phyloP scores from a whole-genome alignment of 306 rosid species.

The Trichosanthes truncata region DNA sequence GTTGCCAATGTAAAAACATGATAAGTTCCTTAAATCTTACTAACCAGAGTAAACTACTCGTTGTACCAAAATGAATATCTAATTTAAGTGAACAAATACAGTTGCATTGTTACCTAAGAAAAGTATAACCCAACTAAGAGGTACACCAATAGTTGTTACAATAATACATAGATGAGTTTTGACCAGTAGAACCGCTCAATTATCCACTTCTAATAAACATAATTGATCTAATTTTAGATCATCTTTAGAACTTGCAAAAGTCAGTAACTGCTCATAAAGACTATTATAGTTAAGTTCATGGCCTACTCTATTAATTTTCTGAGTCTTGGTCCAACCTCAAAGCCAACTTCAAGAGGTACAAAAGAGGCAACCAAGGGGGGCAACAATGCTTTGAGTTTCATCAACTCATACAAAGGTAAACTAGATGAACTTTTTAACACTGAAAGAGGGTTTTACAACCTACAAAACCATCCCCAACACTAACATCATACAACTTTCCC shows the following conservation, averaged over 20 bases:
- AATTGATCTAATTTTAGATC: no score
- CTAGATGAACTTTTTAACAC: neutral
- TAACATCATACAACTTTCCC: neutral
- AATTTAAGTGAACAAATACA: neutral
- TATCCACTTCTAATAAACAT: neutral
- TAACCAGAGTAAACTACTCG: neutral
- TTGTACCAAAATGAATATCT: neutral
- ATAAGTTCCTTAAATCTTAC: neutral
- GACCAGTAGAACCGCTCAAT: neutral
- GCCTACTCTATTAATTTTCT: neutral
- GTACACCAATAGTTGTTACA: neutral
- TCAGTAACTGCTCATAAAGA: neutral
- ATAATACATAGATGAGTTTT: slow-evolving; percentile 12
- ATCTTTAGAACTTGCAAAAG: neutral
- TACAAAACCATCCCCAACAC: neutral
- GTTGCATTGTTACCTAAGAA: neutral
- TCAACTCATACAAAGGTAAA: neutral
- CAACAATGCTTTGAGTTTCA: neutral
- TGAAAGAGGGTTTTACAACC: neutral
- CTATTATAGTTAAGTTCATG: neutral
- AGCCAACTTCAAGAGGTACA: neutral
- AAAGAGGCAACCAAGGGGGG: neutral
- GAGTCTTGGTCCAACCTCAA: neutral
- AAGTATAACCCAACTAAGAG: slow-evolving; percentile 5
- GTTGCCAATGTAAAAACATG: neutral